phyloP scores from a whole-genome alignment of 1,139 yeast species.

The Taiozyma sp. region DNA sequence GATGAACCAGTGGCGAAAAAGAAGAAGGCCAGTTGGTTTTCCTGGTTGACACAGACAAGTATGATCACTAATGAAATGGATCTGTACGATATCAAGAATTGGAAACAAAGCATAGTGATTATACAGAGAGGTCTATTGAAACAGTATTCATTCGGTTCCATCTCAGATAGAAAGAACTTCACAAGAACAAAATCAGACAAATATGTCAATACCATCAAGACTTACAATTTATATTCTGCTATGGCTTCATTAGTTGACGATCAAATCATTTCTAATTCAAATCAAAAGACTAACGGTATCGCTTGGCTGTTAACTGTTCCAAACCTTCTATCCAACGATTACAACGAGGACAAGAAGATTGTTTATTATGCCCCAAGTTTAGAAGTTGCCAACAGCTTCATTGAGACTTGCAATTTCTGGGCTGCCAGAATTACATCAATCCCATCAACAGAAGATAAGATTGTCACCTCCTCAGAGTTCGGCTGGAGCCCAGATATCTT shows the following conservation, averaged over 20 bases:
- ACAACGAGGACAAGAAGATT: slow-evolving; percentile 16
- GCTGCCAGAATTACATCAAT: slow-evolving; percentile 79
- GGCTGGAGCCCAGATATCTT: slow-evolving; percentile 59
- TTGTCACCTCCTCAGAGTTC: slow-evolving; percentile 70
- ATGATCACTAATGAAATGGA: slow-evolving; percentile 18
- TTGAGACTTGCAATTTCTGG: slow-evolving; percentile 85
- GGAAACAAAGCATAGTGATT: slow-evolving; percentile 47
- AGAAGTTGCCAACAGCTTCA: slow-evolving; percentile 66
- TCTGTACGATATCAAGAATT: slow-evolving; percentile 21
- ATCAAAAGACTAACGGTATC: slow-evolving; percentile 14
- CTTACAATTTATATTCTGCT: slow-evolving; percentile 26
- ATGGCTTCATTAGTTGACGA: slow-evolving; percentile 17
- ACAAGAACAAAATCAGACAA: slow-evolving; percentile 26
- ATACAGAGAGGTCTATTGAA: slow-evolving; percentile 54
- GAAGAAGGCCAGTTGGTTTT: slow-evolving; percentile 19
- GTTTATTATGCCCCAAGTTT: slow-evolving; percentile 46
- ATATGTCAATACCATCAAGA: slow-evolving; percentile 29
- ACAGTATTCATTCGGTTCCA: slow-evolving; percentile 40
- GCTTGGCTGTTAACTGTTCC: slow-evolving; percentile 23
- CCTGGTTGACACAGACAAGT: slow-evolving; percentile 11
- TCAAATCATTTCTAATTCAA: slow-evolving; percentile 17
- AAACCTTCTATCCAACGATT: slow-evolving; percentile 14
- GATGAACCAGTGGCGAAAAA: slow-evolving; percentile 22
- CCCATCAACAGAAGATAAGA: slow-evolving; percentile 46
- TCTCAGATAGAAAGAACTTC: slow-evolving; percentile 34